Conservation (phyloP, 2,329 filamentous ascomycete genomes). For the Neopestalotiopsis sp. region DNA sequence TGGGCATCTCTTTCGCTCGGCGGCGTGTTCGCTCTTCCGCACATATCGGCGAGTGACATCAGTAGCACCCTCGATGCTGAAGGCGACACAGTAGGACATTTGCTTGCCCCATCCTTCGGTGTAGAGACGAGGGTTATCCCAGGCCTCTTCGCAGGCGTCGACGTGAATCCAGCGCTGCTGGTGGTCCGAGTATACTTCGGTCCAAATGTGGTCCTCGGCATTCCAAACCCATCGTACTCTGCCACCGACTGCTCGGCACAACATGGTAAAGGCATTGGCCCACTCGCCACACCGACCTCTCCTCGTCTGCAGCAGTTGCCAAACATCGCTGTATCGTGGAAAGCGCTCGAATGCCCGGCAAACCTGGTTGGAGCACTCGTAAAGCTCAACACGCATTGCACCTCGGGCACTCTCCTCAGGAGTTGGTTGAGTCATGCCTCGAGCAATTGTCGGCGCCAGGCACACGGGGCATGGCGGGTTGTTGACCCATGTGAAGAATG, state of each 20-base stretch:
- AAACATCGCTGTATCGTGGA: conserved; percentile 93
- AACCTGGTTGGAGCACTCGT: conserved; percentile 78
- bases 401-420: conserved; percentile 90
- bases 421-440: conserved; percentile 83
- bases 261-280: conserved; percentile 99
- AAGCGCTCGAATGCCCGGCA: conserved; percentile 88
- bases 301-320: conserved; percentile 85
- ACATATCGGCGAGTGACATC: conserved; percentile 46
- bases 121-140: conserved; percentile 93
- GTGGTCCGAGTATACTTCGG: conserved; percentile 94
- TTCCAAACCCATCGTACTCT: conserved; percentile 99
- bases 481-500: conserved; percentile 97
- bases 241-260: conserved; percentile 89
- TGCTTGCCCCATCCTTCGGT: conserved; percentile 95
- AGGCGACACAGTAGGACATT: conserved; percentile 96
- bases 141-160: conserved; percentile 91
- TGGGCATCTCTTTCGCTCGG: conserved; percentile 78
- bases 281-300: conserved; percentile 91
- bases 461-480: conserved; percentile 88
- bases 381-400: conserved; percentile 86
- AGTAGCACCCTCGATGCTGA: conserved; percentile 83
- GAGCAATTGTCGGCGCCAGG: conserved; percentile 79
- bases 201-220: conserved; percentile 96
- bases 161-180: conserved; percentile 96
- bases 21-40: conserved; percentile 45